Conservation (phyloP, 805 yeast species). For the Metschnikowia colocasiae region DNA sequence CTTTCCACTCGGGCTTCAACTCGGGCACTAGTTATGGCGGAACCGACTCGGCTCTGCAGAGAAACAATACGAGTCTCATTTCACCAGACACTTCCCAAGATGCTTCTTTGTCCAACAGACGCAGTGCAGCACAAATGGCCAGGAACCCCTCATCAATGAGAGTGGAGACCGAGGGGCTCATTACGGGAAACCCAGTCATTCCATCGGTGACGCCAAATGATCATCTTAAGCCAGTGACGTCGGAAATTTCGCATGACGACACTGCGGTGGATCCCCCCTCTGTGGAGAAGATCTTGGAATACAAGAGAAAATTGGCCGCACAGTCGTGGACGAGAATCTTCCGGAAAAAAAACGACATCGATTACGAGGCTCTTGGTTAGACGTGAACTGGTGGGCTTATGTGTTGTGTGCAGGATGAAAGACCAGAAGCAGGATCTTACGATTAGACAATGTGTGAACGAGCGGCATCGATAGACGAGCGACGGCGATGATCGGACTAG, state of each 20-base stretch:
- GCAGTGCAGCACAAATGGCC: slow-evolving; percentile 42
- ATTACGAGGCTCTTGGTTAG: slow-evolving; percentile 10
- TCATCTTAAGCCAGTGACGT: slow-evolving; percentile 15
- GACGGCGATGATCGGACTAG: too few species aligned
- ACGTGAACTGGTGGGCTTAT: neutral
- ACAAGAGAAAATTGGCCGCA: slow-evolving; percentile 5
- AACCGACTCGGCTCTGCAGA: slow-evolving; percentile 10
- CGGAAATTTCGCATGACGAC: slow-evolving; percentile 17
- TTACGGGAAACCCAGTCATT: slow-evolving; percentile 27
- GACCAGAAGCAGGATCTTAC: neutral
- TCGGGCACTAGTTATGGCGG: slow-evolving; percentile 14
- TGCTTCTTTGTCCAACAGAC: slow-evolving; percentile 5
- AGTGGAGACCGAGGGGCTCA: slow-evolving; percentile 30
- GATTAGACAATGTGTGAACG: neutral
- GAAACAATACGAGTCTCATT: slow-evolving; percentile 7
- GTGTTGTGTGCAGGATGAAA: neutral
- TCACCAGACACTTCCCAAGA: slow-evolving; percentile 7
- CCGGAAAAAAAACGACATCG: neutral
- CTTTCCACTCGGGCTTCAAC: slow-evolving; percentile 35
- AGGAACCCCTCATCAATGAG: slow-evolving; percentile 34
- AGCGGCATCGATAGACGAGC: neutral
- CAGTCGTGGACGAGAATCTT: slow-evolving; percentile 12
- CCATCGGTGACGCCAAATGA: slow-evolving; percentile 12
- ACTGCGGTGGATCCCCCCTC: slow-evolving; percentile 18
- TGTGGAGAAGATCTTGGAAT: slow-evolving; percentile 14